phyloP scores from a whole-genome alignment of 148 eudicot species.

The Gaultheria prostrata region DNA sequence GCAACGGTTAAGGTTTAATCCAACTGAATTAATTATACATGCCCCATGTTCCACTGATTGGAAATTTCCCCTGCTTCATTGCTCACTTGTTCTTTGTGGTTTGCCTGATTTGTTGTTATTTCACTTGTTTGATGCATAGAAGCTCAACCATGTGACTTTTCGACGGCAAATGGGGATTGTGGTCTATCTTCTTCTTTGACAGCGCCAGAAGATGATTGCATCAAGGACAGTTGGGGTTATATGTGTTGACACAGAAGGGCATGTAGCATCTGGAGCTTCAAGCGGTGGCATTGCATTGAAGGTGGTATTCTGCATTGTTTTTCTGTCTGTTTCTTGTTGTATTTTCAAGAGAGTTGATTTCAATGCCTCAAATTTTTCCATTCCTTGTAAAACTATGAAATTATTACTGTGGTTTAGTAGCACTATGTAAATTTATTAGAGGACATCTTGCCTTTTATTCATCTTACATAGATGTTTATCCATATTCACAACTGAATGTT shows the following conservation, averaged over 20 bases:
- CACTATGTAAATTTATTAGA: not conserved
- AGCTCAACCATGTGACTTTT: constrained; percentile 25
- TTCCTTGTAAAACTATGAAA: not conserved
- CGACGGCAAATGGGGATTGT: constrained; percentile 24
- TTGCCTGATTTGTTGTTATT: not conserved
- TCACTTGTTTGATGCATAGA: constrained; percentile 28
- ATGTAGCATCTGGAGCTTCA: constrained; percentile 88
- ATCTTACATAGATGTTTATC: not conserved
- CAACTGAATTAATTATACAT: not conserved
- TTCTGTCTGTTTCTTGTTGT: not conserved
- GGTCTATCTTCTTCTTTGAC: constrained; percentile 20
- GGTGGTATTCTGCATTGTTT: constrained; percentile 36
- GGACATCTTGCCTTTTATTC: not conserved
- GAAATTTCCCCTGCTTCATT: not conserved
- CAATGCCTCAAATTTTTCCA: not conserved
- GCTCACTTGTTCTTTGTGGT: not conserved
- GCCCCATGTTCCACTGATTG: not conserved
- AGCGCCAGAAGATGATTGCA: constrained; percentile 44
- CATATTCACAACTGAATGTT: not conserved
- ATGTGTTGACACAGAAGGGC: constrained; percentile 77
- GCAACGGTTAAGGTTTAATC: not conserved
- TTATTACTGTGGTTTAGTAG: not conserved
- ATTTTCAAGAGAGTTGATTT: not conserved
- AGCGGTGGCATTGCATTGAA: constrained; percentile 98
- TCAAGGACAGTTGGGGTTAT: constrained; percentile 93